Conservation (phyloP, 108 stramenopile species). For the Cylindrotheca fusiformis region DNA sequence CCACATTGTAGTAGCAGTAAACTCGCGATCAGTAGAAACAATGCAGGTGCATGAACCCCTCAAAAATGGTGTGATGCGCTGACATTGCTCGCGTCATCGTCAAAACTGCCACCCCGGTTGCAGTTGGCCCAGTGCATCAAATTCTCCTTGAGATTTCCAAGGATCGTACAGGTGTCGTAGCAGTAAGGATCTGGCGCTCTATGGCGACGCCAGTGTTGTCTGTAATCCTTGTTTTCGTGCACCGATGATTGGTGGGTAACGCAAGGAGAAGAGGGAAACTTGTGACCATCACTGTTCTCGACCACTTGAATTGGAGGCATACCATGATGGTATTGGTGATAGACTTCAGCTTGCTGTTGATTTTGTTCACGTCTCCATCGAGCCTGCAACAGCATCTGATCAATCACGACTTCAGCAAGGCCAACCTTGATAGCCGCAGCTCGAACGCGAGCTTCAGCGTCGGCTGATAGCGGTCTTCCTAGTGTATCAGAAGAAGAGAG, state of each 20-base stretch:
- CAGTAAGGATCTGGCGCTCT: not conserved
- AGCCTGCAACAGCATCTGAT: slow-evolving; percentile 26
- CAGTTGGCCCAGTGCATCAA: not conserved
- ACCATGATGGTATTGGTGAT: not conserved
- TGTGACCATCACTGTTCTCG: not conserved
- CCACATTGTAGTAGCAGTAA: too few relatives aligned
- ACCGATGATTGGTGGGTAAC: too few relatives aligned
- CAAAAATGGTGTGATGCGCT: too few relatives aligned
- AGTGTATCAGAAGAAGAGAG: slow-evolving; percentile 27
- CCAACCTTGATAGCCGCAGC: slow-evolving; percentile 35
- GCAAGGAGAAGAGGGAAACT: not conserved
- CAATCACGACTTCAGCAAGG: slow-evolving; percentile 26
- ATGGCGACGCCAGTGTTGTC: not conserved
- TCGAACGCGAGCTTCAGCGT: slow-evolving; percentile 30
- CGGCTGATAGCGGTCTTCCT: slow-evolving; percentile 25
- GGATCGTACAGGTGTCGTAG: not conserved
- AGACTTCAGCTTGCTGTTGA: slow-evolving; percentile 4
- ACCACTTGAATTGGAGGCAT: not conserved
- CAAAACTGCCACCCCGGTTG: not conserved
- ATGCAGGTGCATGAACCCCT: too few relatives aligned
- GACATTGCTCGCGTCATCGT: not conserved
- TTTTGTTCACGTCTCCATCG: slow-evolving; percentile 1
- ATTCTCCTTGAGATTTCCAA: not conserved
- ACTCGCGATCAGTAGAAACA: too few relatives aligned
- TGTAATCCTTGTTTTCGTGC: not conserved